Conservation (phyloP, 1,284 basidiomycete genomes). For the Erythrobasidium hasegawianum region DNA sequence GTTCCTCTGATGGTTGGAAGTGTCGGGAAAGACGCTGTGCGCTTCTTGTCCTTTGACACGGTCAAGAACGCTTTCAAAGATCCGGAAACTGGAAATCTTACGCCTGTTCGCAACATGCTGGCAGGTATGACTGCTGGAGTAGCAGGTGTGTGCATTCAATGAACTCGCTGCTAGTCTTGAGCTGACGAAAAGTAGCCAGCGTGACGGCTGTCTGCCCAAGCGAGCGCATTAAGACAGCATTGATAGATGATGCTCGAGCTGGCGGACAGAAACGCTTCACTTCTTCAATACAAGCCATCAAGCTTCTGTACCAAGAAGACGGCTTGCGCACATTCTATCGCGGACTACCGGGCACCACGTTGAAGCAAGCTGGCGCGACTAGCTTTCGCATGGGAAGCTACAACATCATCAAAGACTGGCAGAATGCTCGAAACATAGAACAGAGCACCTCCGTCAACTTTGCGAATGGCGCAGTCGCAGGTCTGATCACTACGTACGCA, state of each 20-base stretch:
- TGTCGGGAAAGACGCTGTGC: constrained; percentile 33
- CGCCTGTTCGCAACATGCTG: constrained; percentile 26
- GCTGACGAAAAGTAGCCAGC: background rate
- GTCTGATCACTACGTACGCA: constrained; percentile 24
- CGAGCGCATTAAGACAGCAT: constrained; percentile 32
- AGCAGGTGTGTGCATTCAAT: background rate
- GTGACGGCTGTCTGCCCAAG: constrained; percentile 30
- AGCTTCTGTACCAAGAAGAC: constrained; percentile 25
- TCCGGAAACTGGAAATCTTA: constrained; percentile 20
- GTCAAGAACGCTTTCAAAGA: constrained; percentile 32
- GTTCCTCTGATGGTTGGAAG: constrained; percentile 19
- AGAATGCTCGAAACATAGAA: constrained; percentile 20
- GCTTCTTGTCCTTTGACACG: constrained; percentile 33
- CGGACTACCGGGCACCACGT: constrained; percentile 24
- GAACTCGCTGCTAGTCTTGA: background rate
- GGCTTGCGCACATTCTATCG: constrained; percentile 33
- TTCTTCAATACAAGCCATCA: constrained; percentile 21
- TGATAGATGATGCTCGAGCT: constrained; percentile 34
- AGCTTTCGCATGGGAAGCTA: constrained; percentile 33
- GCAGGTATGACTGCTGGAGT: constrained; percentile 34
- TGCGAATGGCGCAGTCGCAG: constrained; percentile 27
- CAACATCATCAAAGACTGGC: constrained; percentile 33
- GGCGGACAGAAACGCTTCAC: constrained; percentile 12
- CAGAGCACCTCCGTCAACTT: constrained; percentile 31
- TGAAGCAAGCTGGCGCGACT: constrained; percentile 35